Base-by-base conservation (phyloP, 192 early-diverging fungal species). In the Coemansia sp. region DNA sequence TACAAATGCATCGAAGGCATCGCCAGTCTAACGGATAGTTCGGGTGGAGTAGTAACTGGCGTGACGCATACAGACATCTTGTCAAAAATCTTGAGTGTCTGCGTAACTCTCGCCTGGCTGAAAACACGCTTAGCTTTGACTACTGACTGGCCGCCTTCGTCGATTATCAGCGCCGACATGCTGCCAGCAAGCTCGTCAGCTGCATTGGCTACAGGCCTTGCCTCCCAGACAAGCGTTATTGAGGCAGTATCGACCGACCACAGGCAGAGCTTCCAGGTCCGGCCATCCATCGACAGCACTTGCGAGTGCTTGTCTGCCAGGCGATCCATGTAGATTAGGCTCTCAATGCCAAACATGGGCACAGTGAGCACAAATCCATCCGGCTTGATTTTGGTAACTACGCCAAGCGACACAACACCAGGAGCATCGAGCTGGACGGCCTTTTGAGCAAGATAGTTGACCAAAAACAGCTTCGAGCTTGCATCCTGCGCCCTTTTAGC, bases 401-500 rank as follows among this genome's bases (percentile, higher is more conserved):
- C 59, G 27, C 54, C 77, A 9, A 47, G 25, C 4, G 77, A 62
- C 27, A 81, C 54, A 49, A 65, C 40, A 25, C 69, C 73, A 7
- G 78, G 68, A 0, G 20, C 36, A 15, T 24, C 89, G 89, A 49
- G 84, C 25, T 31, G 49, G 29, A 11, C 49, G 17, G 56, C 15
- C 92, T 65, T 91, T 86, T 67, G 91, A 87, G 41, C 85, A 27
- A 82, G 79, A 74, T 96, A 96, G 64, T 87, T 88, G 68, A 88
- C 93, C 80, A 98, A 93, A 77, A 92, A 98, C 39, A 98, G 67
- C 42, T 93, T 87, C 4, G 93, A 92, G 86, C 90, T 96, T 15
- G 96, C 84, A 69, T 99, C 96, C 94, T 53, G 95, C 86, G 67
- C 94, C 90, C 56, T 94, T 77, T 54, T 90, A 75, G 19, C 96